Evolutionary conservation across 2,329 filamentous ascomycete species (phyloP).

Genomic region (Penicillium janthinellum): DNA sequence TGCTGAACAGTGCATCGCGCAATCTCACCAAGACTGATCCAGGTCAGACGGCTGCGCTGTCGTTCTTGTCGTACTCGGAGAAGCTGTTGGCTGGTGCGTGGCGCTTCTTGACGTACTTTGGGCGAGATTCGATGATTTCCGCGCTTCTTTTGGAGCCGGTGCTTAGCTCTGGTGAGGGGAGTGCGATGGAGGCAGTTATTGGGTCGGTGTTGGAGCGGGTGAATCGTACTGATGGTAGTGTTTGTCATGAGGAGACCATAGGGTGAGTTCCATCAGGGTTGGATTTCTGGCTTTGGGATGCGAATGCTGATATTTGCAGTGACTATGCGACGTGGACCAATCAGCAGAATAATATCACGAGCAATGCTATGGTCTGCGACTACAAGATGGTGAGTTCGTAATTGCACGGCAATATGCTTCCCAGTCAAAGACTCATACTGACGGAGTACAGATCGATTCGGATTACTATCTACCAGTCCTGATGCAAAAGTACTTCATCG

Average conservation of each 20-base stretch:
- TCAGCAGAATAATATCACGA: conserved; percentile 54
- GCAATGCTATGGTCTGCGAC: conserved; percentile 56
- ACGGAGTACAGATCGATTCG: conserved; percentile 54
- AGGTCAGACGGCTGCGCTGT: conserved; percentile 56
- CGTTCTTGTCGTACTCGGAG: conserved; percentile 64
- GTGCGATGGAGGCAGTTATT: conserved; percentile 64
- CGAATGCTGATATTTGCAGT: conserved; percentile 25
- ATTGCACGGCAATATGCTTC: neutral
- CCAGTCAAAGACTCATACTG: neutral
- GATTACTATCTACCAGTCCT: conserved; percentile 63
- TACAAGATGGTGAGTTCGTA: conserved; percentile 56
- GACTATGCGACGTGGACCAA: conserved; percentile 67
- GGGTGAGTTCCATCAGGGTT: conserved; percentile 37
- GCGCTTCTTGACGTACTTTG: conserved; percentile 69
- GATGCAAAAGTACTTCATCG: conserved; percentile 61
- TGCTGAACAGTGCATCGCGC: conserved; percentile 53
- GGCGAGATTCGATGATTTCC: conserved; percentile 65
- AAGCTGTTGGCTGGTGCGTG: conserved; percentile 67
- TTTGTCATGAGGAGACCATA: conserved; percentile 67
- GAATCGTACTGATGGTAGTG: conserved; percentile 61
- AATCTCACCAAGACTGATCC: conserved; percentile 50
- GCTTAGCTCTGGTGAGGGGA: conserved; percentile 57
- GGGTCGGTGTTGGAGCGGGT: conserved; percentile 63
- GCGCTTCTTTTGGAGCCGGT: conserved; percentile 60
- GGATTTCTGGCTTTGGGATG: neutral